Conservation (phyloP, 352 stramenopile species). For the Phytophthora boehmeriae region DNA sequence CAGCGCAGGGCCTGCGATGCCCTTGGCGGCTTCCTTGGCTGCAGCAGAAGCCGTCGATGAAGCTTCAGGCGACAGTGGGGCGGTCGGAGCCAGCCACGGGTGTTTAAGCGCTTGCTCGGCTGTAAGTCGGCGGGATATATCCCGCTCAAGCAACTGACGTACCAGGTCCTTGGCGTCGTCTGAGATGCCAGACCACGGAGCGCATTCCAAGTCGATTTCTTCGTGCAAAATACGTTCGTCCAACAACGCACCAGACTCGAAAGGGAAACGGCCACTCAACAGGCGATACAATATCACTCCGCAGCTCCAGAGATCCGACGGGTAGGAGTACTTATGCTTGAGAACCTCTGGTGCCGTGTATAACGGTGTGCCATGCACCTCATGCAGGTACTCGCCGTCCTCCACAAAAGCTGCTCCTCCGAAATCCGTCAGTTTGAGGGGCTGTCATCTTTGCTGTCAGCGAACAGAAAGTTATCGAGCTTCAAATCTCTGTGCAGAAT, state of each 20-base stretch:
- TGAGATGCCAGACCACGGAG: conserved; percentile 60
- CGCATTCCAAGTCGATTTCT: conserved; percentile 53
- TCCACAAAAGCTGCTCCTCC: conserved; percentile 66
- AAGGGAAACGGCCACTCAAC: conserved; percentile 66
- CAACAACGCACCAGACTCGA: conserved; percentile 58
- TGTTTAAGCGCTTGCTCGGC: conserved; percentile 70
- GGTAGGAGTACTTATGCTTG: conserved; percentile 61
- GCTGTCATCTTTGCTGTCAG: conserved; percentile 56
- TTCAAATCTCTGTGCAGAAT: conserved; percentile 83
- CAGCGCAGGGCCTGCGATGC: conserved; percentile 36
- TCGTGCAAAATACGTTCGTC: conserved; percentile 71
- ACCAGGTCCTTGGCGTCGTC: conserved; percentile 65
- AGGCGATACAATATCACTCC: conserved; percentile 79
- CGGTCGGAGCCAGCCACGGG: conserved; percentile 53
- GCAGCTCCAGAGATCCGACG: conserved; percentile 82
- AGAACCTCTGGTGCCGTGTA: conserved; percentile 82
- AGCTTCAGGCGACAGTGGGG: conserved; percentile 21
- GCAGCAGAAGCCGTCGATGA: conserved; percentile 29
- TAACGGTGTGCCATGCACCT: conserved; percentile 69
- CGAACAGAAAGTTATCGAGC: conserved; percentile 85
- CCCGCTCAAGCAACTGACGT: conserved; percentile 49
- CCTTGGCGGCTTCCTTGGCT: conserved; percentile 30
- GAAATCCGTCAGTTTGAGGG: conserved; percentile 85
- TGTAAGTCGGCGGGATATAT: conserved; percentile 49
- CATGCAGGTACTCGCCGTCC: conserved; percentile 42